Base-by-base conservation (phyloP, 2,329 filamentous ascomycete species). In the Leptodontidium sp. region DNA sequence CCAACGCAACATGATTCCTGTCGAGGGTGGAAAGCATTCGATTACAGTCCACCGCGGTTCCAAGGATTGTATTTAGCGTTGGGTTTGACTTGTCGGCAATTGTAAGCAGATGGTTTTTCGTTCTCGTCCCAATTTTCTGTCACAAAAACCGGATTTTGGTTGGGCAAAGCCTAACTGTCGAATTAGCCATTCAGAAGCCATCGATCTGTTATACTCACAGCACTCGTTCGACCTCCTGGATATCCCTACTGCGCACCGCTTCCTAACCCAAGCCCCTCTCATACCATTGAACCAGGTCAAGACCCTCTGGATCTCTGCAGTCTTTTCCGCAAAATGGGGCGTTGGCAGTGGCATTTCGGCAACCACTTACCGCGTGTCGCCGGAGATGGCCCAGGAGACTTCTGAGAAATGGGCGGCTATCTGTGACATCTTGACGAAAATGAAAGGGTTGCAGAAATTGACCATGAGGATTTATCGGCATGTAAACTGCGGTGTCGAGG, bases 1-100 rank as follows among this genome's bases (percentile, higher is more conserved):
- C 59, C 59, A 5, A 62, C 59, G 24, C 59, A 62, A 24, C 59
- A 62, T 49, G 43, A 62, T 62, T 62, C 59, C 15, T 62, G 59
- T 32, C 43, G 59, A 50, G 59, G 59, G 3, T 50, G 59, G 59
- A 62, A 50, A 29, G 59, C 43, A 7, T 29, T 49, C 17, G 29
- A 35, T 29, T 14, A 32, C 15, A 32, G 24, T 38, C 59, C 59
- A 6, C 59, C 43, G 4, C 4, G 24, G 9, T 62, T 62, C 21
- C 59, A 17, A 7, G 59, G 59, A 26, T 15, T 62, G 43, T 62
- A 62, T 50, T 40, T 62, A 4, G 59, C 59, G 26, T 12, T 62
- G 8, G 49, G 26, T 8, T 24, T 62, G 40, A 62, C 24, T 15
- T 62, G 59, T 50, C 59, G 59, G 4, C 59, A 26, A 1, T 6